Evolutionary conservation across 352 stramenopile genomes (phyloP).

Genomic region (Phytophthora fragariae): DNA sequence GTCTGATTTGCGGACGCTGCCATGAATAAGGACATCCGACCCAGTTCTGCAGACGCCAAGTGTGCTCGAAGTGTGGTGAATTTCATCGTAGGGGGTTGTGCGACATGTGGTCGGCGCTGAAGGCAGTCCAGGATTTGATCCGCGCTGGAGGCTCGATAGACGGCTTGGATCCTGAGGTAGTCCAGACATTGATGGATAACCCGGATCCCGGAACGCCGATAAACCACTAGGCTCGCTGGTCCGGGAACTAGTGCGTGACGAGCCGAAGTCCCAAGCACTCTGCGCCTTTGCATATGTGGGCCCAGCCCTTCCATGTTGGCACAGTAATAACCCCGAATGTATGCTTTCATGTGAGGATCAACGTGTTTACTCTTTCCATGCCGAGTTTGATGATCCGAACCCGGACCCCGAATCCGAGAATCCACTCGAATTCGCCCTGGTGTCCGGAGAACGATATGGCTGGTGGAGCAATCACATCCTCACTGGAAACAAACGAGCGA

Average conservation of each 20-base stretch:
- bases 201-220: background rate
- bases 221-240: conserved; percentile 23
- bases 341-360: background rate
- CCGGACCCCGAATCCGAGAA: background rate
- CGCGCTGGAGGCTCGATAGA: background rate
- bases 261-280: conserved; percentile 10
- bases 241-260: conserved; percentile 20
- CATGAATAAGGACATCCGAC: too few species aligned
- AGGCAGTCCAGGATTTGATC: background rate
- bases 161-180: background rate
- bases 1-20: too few species aligned
- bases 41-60: too few species aligned
- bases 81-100: too few species aligned
- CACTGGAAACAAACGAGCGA: background rate
- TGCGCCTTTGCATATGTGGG: conserved; percentile 24
- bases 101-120: background rate
- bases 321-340: background rate
- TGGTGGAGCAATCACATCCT: conserved; percentile 18
- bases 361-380: too few species aligned
- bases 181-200: background rate
- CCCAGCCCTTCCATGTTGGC: conserved; percentile 1
- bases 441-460: conserved; percentile 14
- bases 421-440: conserved; percentile 3
- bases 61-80: too few species aligned
- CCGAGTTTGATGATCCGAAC: too few species aligned